These are phyloP conservation scores for Sclerotinia minor DNA, from an alignment of 2,329 filamentous ascomycete species.

Conservation along the genomic window DNA sequence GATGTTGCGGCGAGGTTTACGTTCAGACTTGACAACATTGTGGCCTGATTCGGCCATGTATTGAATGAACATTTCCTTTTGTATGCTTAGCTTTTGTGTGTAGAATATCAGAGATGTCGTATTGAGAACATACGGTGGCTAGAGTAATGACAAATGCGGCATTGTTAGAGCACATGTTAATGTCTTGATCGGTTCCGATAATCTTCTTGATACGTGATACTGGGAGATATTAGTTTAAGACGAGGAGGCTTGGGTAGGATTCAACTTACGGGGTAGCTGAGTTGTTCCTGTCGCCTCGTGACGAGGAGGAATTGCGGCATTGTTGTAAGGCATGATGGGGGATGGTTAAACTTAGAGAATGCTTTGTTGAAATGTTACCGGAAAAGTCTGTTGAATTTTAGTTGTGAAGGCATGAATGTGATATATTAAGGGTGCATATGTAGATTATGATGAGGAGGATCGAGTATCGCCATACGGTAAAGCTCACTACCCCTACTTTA, in stretches of 20 bases:
- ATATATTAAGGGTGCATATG: neutral
- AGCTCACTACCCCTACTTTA: neutral
- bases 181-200: constrained; percentile 82
- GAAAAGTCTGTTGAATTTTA: neutral
- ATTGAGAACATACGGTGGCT: constrained; percentile 65
- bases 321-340: constrained; percentile 81
- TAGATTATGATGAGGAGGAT: no score
- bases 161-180: constrained; percentile 84
- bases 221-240: constrained; percentile 44
- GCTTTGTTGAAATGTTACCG: neutral
- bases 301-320: constrained; percentile 73
- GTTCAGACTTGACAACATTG: constrained; percentile 85
- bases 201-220: constrained; percentile 97
- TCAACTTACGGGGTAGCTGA: constrained; percentile 74
- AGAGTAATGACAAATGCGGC: constrained; percentile 92
- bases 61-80: constrained; percentile 90
- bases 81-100: constrained; percentile 24
- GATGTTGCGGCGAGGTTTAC: constrained; percentile 88
- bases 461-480: no score
- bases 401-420: neutral
- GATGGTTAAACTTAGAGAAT: neutral
- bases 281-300: constrained; percentile 84
- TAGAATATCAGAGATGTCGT: neutral
- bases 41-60: constrained; percentile 83
- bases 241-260: neutral